Conservation (phyloP, 805 yeast species). For the Sugiyamaella chiloensis region DNA sequence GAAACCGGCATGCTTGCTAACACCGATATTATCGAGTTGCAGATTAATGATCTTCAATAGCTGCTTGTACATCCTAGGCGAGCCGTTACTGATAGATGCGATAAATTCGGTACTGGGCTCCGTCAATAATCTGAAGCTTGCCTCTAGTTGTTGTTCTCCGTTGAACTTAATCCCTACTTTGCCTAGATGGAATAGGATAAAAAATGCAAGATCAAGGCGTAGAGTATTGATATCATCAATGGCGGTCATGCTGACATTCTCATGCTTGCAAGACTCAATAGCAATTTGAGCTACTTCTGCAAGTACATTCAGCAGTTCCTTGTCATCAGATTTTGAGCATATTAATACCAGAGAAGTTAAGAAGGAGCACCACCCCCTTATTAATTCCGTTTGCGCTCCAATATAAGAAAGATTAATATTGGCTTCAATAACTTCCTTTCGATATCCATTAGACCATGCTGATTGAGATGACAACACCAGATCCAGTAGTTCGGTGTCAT, state of each 20-base stretch:
- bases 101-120: conserved; percentile 37
- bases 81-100: conserved; percentile 34
- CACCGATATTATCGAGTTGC: conserved; percentile 18
- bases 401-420: conserved; percentile 62
- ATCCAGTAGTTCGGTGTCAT: conserved; percentile 63
- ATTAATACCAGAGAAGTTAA: conserved; percentile 53
- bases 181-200: conserved; percentile 32
- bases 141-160: conserved; percentile 39
- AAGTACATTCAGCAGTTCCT: conserved; percentile 16
- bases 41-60: conserved; percentile 27
- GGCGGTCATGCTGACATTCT: conserved; percentile 49
- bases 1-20: conserved; percentile 18
- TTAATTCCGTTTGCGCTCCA: conserved; percentile 63
- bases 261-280: conserved; percentile 49
- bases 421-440: conserved; percentile 51
- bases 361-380: conserved; percentile 76
- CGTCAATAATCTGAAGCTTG: conserved; percentile 25
- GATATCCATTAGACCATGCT: conserved; percentile 45
- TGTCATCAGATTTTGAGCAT: conserved; percentile 31
- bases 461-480: conserved; percentile 45
- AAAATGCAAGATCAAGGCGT: conserved; percentile 65
- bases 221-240: conserved; percentile 49
- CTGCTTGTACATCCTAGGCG: conserved; percentile 31
- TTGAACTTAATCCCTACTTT: conserved; percentile 8
- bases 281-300: conserved; percentile 43